Conservation (phyloP, 768 basidiomycete genomes). For the Clathrus columnatus region DNA sequence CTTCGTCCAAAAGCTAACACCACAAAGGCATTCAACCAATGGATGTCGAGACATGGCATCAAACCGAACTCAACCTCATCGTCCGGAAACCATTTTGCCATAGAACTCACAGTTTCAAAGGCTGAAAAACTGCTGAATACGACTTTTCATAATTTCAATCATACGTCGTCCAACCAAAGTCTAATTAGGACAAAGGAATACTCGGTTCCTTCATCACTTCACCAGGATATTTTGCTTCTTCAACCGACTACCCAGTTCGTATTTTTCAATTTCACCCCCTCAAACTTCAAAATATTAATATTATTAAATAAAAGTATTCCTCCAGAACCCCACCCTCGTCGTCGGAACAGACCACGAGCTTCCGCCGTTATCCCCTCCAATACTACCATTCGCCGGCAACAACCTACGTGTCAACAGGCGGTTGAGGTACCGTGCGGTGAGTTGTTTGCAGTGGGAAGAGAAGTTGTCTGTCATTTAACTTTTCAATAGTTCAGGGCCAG, state of each 20-base stretch:
- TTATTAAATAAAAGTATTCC: too few relatives aligned
- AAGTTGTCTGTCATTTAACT: too few relatives aligned
- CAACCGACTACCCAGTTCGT: too few relatives aligned
- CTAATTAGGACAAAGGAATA: constrained; percentile 28
- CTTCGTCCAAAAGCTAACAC: constrained; percentile 7
- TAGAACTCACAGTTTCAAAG: constrained; percentile 24
- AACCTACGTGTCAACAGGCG: too few relatives aligned
- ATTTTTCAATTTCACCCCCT: too few relatives aligned
- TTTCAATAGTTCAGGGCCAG: too few relatives aligned
- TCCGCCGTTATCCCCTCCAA: constrained; percentile 22
- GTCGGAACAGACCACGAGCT: constrained; percentile 22
- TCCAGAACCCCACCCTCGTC: too few relatives aligned
- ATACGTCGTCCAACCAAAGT: constrained; percentile 20
- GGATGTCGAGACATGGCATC: constrained; percentile 2
- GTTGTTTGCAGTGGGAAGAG: not conserved
- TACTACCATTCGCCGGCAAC: too few relatives aligned
- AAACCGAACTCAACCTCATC: not conserved
- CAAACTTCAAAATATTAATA: too few relatives aligned
- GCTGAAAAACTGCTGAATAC: constrained; percentile 28
- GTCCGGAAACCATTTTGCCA: constrained; percentile 23
- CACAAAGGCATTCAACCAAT: constrained; percentile 5
- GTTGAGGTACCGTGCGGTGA: constrained; percentile 22
- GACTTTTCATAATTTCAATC: constrained; percentile 27
- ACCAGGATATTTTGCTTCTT: constrained; percentile 23
- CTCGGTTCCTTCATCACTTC: constrained; percentile 27